Conservation (phyloP, 805 yeast species). For the Ogataea pini region DNA sequence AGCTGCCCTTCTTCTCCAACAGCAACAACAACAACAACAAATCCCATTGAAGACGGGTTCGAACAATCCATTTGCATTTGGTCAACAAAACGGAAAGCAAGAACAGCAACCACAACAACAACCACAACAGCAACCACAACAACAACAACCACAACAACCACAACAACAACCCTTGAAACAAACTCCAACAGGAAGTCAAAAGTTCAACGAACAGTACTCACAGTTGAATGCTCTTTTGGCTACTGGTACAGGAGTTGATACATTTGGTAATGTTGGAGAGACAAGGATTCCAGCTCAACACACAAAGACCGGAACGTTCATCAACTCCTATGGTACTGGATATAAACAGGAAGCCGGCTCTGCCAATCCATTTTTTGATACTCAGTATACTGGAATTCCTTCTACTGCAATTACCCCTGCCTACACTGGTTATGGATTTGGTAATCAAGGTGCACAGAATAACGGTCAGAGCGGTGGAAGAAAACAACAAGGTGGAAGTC, state of each 20-base stretch:
- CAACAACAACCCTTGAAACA: constrained; percentile 42
- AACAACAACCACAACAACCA: constrained; percentile 31
- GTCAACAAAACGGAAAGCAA: constrained; percentile 22
- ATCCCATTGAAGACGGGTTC: constrained; percentile 41
- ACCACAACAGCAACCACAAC: constrained; percentile 8
- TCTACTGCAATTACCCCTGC: constrained; percentile 69
- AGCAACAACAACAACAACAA: constrained; percentile 33
- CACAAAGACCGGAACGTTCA: constrained; percentile 75
- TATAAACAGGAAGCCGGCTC: constrained; percentile 51
- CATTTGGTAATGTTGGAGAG: constrained; percentile 87
- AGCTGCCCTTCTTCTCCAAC: constrained; percentile 7
- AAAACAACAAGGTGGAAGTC: constrained; percentile 27
- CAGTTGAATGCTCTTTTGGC: constrained; percentile 79
- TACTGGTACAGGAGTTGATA: constrained; percentile 88
- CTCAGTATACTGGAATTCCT: constrained; percentile 75
- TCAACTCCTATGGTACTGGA: constrained; percentile 90
- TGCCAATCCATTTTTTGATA: constrained; percentile 62
- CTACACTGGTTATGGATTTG: constrained; percentile 93
- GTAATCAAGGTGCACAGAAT: constrained; percentile 57
- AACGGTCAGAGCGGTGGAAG: constrained; percentile 30
- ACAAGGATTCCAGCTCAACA: constrained; percentile 90
- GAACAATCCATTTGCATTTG: constrained; percentile 40
- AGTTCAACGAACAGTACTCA: constrained; percentile 57
- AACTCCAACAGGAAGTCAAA: constrained; percentile 54
- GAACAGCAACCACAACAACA: background rate